Evolutionary conservation across 495 filamentous ascomycete species (phyloP), one percentile per base, ranked within the genome.

Genomic region (Opeltia flavorubescens): DNA sequence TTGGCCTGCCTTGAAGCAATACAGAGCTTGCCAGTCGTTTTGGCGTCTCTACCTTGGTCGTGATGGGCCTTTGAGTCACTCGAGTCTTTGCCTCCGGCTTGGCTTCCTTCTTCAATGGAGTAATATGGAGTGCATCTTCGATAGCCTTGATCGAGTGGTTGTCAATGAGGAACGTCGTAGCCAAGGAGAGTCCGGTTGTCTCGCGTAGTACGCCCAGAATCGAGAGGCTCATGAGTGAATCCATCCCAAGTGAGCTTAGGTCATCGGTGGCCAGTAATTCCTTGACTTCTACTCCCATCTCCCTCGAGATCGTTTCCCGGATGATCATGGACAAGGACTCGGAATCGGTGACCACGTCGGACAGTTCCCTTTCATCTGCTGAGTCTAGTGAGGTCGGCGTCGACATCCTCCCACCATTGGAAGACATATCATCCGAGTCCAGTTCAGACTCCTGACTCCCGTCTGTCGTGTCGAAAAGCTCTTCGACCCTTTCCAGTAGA

Each of bases 241-340:
- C 72, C 57, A 76, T 63, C 6, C 72, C 72, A 51, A 74, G 61
- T 25, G 71, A 62, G 11, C 53, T 60, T 30, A 74, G 60, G 35
- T 72, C 68, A 4, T 62, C 56, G 11, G 66, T 56, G 21, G 50
- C 59, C 8, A 58, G 52, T 41, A 89, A 68, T 51, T 85, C 81
- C 4, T 79, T 71, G 0, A 78, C 62, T 4, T 78, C 64, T 11
- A 84, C 71, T 18, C 76, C 78, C 61, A 84, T 82, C 55, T 86
- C 83, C 29, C 51, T 44, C 12, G 54, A 52, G 12, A 57, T 54
- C 1, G 31, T 49, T 20, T 48, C 49, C 41, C 50, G 48, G 17
- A 52, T 45, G 28, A 58, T 47, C 52, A 47, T 50, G 21, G 50
- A 34, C 23, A 53, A 15, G 21, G 15, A 13, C 18, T 35, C 20